Base-by-base conservation (phyloP, 768 basidiomycete species). In the Ramaria sp. region DNA sequence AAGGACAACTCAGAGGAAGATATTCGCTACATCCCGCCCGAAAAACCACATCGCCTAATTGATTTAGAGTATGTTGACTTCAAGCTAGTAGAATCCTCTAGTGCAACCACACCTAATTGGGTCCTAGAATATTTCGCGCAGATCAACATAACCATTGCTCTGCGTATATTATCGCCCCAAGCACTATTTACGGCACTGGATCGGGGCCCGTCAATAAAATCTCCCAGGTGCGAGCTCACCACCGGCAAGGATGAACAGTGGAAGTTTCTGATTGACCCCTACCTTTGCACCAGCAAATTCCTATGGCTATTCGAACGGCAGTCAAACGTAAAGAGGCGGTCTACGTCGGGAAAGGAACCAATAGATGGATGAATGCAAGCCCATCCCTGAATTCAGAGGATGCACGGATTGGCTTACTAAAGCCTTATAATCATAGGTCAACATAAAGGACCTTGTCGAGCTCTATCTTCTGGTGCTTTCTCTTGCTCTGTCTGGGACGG, bases 151-250 rank as follows among this genome's bases (percentile, higher is more conserved):
- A 58, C 15, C 48, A 62, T 17, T 53, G 61, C 27, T 61, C 57
- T 45, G 57, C 60, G 6, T 66, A 67, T 54, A 63, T 67, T 47
- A 64, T 67, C 37, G 66, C 66, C 2, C 66, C 66, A 10, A 63
- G 64, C 7, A 66, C 61, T 10, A 64, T 67, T 20, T 66, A 64
- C 43, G 65, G 63, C n/a, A 59, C 38, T 5, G 64, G 63, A n/a
- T 27, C 43, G 19, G 63, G 64, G 7, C 64, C 64, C 31, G 63
- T 57, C 15, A 61, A 60, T 53, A 58, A 47, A 49, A 56, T 67
- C 5, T 63, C 65, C 17, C 60, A 60, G 55, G 55, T 57, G 41
- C 5, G 22, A 17, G 15, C 4, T 39, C 37, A 22, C 7, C 27
- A 27, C 2, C 5, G 27, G 27, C 27, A 27, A 27, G 27, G 27